phyloP scores from a whole-genome alignment of 2,329 filamentous ascomycete species.

The Trichoderma pleuroti region DNA sequence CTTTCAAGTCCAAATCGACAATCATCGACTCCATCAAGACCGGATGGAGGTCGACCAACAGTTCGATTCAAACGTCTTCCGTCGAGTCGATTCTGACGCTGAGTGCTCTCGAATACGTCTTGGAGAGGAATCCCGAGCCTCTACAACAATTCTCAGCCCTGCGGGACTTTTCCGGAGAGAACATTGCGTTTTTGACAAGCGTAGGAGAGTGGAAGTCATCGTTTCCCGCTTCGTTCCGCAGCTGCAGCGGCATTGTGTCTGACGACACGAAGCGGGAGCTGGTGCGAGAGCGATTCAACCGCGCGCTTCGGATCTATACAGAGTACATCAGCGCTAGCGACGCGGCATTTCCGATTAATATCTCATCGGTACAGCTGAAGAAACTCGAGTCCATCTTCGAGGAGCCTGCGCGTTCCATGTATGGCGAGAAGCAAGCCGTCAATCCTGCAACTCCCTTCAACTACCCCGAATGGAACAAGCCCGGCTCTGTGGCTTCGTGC shows the following conservation, averaged over 20 bases:
- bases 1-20: constrained; percentile 24
- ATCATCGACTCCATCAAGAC: constrained; percentile 29
- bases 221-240: constrained; percentile 26
- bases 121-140: constrained; percentile 56
- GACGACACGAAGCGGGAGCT: constrained; percentile 29
- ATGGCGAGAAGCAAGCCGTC: constrained; percentile 35
- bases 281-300: constrained; percentile 50
- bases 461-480: neutral
- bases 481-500: neutral
- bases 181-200: neutral
- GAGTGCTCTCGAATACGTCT: constrained; percentile 58
- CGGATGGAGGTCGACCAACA: constrained; percentile 34
- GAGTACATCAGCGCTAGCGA: constrained; percentile 56
- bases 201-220: constrained; percentile 40
- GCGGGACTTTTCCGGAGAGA: constrained; percentile 40
- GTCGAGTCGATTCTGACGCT: constrained; percentile 53
- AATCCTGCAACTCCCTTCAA: constrained; percentile 41
- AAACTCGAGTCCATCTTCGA: constrained; percentile 56
- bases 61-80: constrained; percentile 26
- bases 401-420: constrained; percentile 42
- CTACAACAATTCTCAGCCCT: constrained; percentile 63
- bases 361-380: constrained; percentile 52
- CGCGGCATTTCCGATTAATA: constrained; percentile 63
- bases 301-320: constrained; percentile 58
- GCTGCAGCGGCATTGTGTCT: constrained; percentile 17